Evolutionary conservation across 2,329 filamentous ascomycete species (phyloP), one percentile per base, ranked within the genome.

Genomic region (Aspergillus niger): DNA sequence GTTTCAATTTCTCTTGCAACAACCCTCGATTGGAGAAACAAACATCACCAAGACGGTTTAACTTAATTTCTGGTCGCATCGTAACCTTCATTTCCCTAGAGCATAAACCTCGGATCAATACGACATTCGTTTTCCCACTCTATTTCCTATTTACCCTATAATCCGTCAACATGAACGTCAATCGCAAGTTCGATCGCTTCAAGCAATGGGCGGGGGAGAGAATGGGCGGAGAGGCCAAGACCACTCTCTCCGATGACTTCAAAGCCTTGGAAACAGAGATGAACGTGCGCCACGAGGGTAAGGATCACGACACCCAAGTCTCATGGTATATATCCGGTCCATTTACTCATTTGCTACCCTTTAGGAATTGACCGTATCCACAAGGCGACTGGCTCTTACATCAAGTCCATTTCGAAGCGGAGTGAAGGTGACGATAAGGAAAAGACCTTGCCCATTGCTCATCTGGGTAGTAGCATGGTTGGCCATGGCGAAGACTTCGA

Each of bases 151-250:
- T 41, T 28, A 38, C 15, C 13, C 56, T 20, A 47, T 10, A 48
- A 48, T 52, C 26, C 5, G 26, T 54, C 71, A 79, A 60, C 36
- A 86, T 86, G 84, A 86, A 86, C 70, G 81, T 88, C 76, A 88
- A 87, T 79, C 97, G 96, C 83, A 97, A 96, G 76, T 87, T 98
- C 75, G 94, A 93, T 80, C 90, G 94, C 73, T 89, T 96, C 82
- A 96, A 94, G 82, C 94, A 98, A 89, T 98, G 94, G 94, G 92
- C 93, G 39, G 92, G 92, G 68, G 94, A 98, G 81, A 91, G 93
- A 80, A 97, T 98, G 91, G 94, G 94, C 70, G 87, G 86, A 66
- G 93, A 97, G 79, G 85, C 89, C 79, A 95, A 92, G 80, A 97
- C 94, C 8, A 87, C 84, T 74, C 87, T 92, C 65, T 90, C 91